phyloP scores from a whole-genome alignment of 768 basidiomycete species.

The Dendrothele bispora region DNA sequence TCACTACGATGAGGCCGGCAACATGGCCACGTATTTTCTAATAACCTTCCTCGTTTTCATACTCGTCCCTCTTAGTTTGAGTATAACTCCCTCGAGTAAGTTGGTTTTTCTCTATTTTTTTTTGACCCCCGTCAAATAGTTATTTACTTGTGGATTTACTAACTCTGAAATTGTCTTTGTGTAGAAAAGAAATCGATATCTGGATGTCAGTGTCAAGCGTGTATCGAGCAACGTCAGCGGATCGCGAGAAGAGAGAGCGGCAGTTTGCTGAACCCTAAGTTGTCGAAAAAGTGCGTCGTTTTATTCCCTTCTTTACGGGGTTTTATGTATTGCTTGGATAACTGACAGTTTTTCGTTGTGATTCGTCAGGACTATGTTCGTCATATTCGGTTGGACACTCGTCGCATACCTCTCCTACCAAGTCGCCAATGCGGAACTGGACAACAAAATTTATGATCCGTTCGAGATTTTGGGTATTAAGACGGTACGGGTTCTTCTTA shows the following conservation, averaged over 20 bases:
- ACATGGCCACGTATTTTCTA: conserved; percentile 88
- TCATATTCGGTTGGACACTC: conserved; percentile 71
- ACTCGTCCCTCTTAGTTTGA: conserved; percentile 75
- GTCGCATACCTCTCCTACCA: conserved; percentile 70
- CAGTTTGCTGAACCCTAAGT: conserved; percentile 45
- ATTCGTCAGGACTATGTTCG: conserved; percentile 51
- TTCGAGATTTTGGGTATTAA: conserved; percentile 89
- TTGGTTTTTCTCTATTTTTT: conserved; percentile 10
- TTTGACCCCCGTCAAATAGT: conserved; percentile 11
- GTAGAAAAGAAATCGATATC: conserved; percentile 34
- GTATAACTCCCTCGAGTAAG: conserved; percentile 52
- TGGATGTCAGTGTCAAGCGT: conserved; percentile 65
- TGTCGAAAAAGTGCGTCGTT: conserved; percentile 50
- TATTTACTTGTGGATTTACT: no score
- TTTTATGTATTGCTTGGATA: conserved; percentile 2
- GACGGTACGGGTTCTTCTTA: conserved; percentile 44
- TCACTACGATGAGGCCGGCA: conserved; percentile 83
- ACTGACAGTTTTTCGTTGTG: conserved; percentile 5
- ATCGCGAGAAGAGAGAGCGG: conserved; percentile 42
- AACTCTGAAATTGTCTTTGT: no score
- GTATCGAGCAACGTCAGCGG: conserved; percentile 52
- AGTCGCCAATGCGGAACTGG: conserved; percentile 54
- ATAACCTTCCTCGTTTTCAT: conserved; percentile 86
- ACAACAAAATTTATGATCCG: conserved; percentile 84
- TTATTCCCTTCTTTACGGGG: no score